phyloP scores from a whole-genome alignment of 73 alveolate genomes.

The Paramecium biaurelia region DNA sequence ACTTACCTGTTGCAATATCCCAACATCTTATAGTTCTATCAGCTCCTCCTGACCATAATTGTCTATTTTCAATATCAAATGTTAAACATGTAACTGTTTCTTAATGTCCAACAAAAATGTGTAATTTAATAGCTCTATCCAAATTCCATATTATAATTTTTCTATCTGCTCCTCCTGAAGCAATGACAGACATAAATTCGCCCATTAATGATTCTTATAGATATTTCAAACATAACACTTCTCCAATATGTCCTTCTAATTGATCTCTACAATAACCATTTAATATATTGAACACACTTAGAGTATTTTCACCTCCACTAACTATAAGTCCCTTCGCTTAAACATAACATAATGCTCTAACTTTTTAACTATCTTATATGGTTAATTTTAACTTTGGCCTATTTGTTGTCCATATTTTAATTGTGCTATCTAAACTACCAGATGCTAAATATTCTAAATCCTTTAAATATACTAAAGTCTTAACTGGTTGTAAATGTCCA shows the following conservation, averaged over 20 bases:
- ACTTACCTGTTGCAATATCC: background rate
- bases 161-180: slow-evolving; percentile 56
- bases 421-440: slow-evolving; percentile 42
- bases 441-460: slow-evolving; percentile 44
- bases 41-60: slow-evolving; percentile 38
- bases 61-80: background rate
- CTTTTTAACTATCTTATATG: background rate
- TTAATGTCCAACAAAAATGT: slow-evolving; percentile 45
- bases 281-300: slow-evolving; percentile 8
- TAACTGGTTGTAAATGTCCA: slow-evolving; percentile 49
- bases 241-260: slow-evolving; percentile 60
- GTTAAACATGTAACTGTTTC: slow-evolving; percentile 33
- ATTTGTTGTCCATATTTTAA: slow-evolving; percentile 36
- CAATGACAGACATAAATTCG: slow-evolving; percentile 17
- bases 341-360: slow-evolving; percentile 52
- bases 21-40: slow-evolving; percentile 40
- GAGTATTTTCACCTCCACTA: slow-evolving; percentile 37
- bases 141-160: slow-evolving; percentile 55
- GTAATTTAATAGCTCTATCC: slow-evolving; percentile 14
- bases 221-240: background rate
- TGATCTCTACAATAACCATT: slow-evolving; percentile 26
- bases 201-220: slow-evolving; percentile 31
- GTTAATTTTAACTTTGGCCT: slow-evolving; percentile 24
- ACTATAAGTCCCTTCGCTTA: slow-evolving; percentile 49
- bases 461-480: background rate